Percentiles rank a stretch among this genome's conserved stretches.
Evolutionary conservation across 1,284 basidiomycete species (phyloP).

Genomic region (Apiotrichum akiyoshidainum): DNA sequence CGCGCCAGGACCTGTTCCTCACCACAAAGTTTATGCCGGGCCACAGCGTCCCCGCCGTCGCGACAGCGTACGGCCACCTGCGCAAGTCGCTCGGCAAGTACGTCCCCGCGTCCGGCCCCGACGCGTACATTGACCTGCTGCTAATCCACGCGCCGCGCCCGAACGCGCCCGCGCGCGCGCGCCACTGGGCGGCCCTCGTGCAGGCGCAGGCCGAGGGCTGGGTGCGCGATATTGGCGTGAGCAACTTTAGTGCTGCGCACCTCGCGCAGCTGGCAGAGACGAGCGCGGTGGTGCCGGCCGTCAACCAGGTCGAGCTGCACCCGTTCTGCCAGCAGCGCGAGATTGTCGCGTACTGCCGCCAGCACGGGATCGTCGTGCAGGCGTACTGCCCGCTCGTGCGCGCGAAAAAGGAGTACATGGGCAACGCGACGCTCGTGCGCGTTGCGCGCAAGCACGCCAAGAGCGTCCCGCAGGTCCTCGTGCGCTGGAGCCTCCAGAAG

Average conservation of each 20-base stretch:
- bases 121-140: slow-evolving; percentile 67
- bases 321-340: slow-evolving; percentile 73
- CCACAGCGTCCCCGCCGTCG: slow-evolving; percentile 48
- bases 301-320: slow-evolving; percentile 75
- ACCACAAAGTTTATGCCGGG: slow-evolving; percentile 65
- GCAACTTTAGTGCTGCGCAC: slow-evolving; percentile 73
- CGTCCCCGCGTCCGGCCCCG: slow-evolving; percentile 5
- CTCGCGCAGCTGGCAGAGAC: slow-evolving; percentile 68
- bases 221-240: slow-evolving; percentile 68
- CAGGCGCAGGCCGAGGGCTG: slow-evolving; percentile 60
- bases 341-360: slow-evolving; percentile 71
- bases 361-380: slow-evolving; percentile 67
- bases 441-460: slow-evolving; percentile 64
- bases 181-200: slow-evolving; percentile 36
- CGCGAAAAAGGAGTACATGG: slow-evolving; percentile 55
- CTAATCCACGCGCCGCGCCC: slow-evolving; percentile 60
- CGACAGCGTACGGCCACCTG: slow-evolving; percentile 49
- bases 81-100: slow-evolving; percentile 25
- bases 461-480: slow-evolving; percentile 66
- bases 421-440: slow-evolving; percentile 57
- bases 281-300: slow-evolving; percentile 61
- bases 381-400: slow-evolving; percentile 73
- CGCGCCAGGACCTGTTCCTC: slow-evolving; percentile 43
- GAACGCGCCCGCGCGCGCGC: slow-evolving; percentile 32
- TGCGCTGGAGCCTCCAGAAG: slow-evolving; percentile 79